phyloP scores from a whole-genome alignment of 1,284 basidiomycete genomes.

The Cutaneotrichosporon cutaneum region DNA sequence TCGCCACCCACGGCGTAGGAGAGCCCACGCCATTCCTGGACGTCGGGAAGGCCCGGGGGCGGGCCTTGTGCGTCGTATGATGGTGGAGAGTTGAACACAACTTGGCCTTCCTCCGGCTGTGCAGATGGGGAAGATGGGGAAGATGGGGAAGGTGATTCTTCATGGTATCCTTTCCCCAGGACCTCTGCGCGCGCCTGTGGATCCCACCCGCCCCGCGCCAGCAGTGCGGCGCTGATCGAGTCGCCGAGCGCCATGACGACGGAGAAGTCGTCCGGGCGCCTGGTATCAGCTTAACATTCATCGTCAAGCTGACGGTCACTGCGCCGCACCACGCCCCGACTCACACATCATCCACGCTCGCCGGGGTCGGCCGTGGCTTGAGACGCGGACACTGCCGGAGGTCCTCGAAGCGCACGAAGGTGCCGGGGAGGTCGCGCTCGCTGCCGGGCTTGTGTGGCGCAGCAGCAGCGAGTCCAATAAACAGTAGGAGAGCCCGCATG shows the following conservation, averaged over 20 bases:
- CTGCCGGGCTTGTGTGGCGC: neutral
- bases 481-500: neutral
- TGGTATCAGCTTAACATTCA: slow-evolving; percentile 12
- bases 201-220: slow-evolving; percentile 31
- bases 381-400: neutral
- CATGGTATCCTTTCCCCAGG: no score
- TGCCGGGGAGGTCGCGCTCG: slow-evolving; percentile 4
- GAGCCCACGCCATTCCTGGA: slow-evolving; percentile 49
- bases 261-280: slow-evolving; percentile 51
- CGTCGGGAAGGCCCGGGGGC: slow-evolving; percentile 10
- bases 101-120: neutral
- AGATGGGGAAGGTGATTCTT: neutral
- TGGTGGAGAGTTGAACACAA: slow-evolving; percentile 3
- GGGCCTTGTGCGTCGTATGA: neutral
- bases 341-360: slow-evolving; percentile 30
- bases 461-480: neutral
- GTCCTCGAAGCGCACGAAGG: neutral
- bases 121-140: no score
- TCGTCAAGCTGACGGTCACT: no score
- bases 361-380: neutral
- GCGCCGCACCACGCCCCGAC: no score
- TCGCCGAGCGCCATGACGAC: slow-evolving; percentile 53
- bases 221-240: slow-evolving; percentile 51
- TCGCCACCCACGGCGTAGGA: slow-evolving; percentile 52
- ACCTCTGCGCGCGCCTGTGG: neutral